phyloP scores from a whole-genome alignment of 225 moss, liverwort and hornwort genomes.

The Straminergon stramineum region DNA sequence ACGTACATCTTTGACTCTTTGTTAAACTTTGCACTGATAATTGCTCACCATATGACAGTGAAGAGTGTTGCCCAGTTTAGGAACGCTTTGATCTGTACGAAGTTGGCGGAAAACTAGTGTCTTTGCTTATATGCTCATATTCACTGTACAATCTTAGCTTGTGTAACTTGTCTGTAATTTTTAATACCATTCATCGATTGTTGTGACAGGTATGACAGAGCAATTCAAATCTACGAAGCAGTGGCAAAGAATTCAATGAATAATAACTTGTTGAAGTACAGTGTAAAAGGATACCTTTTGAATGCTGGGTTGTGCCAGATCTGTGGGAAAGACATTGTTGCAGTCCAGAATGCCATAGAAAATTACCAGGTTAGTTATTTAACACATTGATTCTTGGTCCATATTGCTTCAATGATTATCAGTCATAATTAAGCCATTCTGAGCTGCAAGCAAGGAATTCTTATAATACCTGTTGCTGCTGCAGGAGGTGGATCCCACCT shows the following conservation, averaged over 20 bases:
- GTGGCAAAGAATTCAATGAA: conserved; percentile 58
- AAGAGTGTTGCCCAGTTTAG: background rate
- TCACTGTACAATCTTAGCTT: background rate
- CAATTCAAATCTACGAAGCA: conserved; percentile 52
- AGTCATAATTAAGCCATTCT: background rate
- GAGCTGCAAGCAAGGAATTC: background rate
- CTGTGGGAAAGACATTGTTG: conserved; percentile 51
- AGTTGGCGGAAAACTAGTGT: background rate
- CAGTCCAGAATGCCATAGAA: conserved; percentile 47
- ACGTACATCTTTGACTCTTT: background rate
- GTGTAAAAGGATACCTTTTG: conserved; percentile 60
- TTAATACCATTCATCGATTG: background rate
- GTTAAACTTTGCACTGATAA: background rate
- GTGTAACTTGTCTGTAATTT: background rate
- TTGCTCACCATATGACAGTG: background rate
- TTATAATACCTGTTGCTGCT: background rate
- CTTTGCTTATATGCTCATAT: background rate
- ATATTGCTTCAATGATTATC: background rate
- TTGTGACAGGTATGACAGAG: conserved; percentile 53
- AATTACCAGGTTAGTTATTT: conserved; percentile 36
- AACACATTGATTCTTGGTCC: background rate
- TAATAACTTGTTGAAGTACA: conserved; percentile 59
- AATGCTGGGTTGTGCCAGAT: conserved; percentile 62
- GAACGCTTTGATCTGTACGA: background rate
- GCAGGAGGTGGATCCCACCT: conserved; percentile 95